Percentiles rank a stretch among this genome's conserved stretches.
These are phyloP conservation scores for Phlyctochytrium planicorne DNA, from an alignment of 192 early-diverging fungal species.

Conservation along the genomic window DNA sequence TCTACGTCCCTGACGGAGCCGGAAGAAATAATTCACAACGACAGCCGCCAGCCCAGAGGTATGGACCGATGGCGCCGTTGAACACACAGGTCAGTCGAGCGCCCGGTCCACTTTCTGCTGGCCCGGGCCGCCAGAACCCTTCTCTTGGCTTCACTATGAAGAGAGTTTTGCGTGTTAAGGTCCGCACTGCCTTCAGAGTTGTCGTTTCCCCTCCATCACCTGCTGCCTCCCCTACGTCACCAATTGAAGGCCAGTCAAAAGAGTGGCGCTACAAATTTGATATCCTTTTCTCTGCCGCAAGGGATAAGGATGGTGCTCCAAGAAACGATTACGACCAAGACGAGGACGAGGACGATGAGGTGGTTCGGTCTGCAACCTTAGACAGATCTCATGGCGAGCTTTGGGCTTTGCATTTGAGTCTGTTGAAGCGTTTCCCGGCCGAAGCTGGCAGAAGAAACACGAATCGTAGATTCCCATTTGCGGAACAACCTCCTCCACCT, in stretches of 20 bases:
- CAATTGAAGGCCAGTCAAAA: not conserved
- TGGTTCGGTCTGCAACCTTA: not conserved
- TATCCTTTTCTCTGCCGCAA: not conserved
- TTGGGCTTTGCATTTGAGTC: conserved; percentile 8
- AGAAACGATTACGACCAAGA: not conserved
- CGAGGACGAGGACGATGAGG: not conserved
- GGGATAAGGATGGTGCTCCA: not conserved
- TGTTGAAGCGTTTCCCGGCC: conserved; percentile 1
- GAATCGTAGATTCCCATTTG: not conserved
- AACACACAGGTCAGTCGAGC: no score
- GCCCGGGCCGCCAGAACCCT: no score
- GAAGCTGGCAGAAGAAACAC: conserved; percentile 9
- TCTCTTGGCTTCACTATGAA: not conserved
- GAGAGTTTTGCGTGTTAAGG: not conserved
- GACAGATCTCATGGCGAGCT: conserved; percentile 7
- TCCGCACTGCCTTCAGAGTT: not conserved
- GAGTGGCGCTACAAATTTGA: not conserved
- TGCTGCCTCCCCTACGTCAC: not conserved
- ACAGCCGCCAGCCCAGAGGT: no score
- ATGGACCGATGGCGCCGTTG: no score
- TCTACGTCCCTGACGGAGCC: not conserved
- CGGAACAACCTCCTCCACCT: not conserved
- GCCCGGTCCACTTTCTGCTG: no score
- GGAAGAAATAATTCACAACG: no score
- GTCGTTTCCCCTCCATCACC: not conserved